Base-by-base conservation (phyloP, 148 eudicot species). In the Selenicereus undatus region DNA sequence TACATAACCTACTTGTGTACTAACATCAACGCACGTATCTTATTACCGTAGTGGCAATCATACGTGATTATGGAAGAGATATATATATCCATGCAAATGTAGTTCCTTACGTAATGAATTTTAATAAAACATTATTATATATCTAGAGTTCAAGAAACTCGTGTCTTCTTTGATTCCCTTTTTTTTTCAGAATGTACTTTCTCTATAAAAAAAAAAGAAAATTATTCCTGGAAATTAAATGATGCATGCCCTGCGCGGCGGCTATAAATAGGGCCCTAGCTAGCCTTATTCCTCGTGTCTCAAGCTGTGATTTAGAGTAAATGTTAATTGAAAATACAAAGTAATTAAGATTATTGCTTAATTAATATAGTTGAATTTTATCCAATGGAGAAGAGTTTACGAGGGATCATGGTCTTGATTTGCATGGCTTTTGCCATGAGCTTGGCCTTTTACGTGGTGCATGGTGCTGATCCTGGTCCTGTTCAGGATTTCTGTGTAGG, bases 401-500 rank as follows among this genome's bases (percentile, higher is more conserved):
- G 62, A 39, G 62, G 62, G 62, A 20, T 17, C 6, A 56, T 56
- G 62, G 22, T 16, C 8, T 56, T 56, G 22, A 16, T 16, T 30
- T 83, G 76, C 76, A 79, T 79, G 64, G 76, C 70, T 11, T 64
- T 74, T n/a, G 77, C 68, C 5, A 18, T 83, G 75, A 68, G 74
- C 54, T 66, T 56, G 17, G 26, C 3, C 3, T 27, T 68, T 68
- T 51, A 82, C 75, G 75, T 36, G 12, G 71, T 50, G 17, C 9
- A 73, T 32, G 81, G 78, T 17, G 74, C 75, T 26, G 85, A 83
- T 78, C 85, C 85, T 35, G 0, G 78, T 26, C 81, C 81, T 11
- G 78, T 83, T 78, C 85, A 83, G 27, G 84, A 82, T 74, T 82
- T 82, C 22, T 82, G 84, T 73, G 68, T 82, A 4, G 84, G 78